These are phyloP conservation scores for Gynandropsis gynandra DNA, from an alignment of 345 rosid species.

Conservation along the genomic window DNA sequence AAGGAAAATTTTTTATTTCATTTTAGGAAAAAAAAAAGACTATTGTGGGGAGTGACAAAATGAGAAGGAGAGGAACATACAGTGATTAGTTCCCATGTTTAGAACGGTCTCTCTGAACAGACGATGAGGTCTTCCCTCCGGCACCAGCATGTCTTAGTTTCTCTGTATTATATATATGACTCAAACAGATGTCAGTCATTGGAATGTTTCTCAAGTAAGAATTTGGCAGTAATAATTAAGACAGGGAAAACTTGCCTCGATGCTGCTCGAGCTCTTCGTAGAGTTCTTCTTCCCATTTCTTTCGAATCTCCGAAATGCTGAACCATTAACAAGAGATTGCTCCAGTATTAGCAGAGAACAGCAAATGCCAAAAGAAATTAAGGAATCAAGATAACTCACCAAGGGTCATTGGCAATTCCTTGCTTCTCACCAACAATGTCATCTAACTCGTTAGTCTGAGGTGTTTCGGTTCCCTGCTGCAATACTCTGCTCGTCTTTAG, in stretches of 20 bases:
- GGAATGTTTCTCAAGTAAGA: too few species aligned
- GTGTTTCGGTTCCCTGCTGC: slow-evolving; percentile 50
- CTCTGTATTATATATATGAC: slow-evolving; percentile 40
- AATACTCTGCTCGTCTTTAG: slow-evolving; percentile 32
- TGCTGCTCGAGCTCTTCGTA: slow-evolving; percentile 69
- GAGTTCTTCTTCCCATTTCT: slow-evolving; percentile 86
- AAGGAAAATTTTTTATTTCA: too few species aligned
- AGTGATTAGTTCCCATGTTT: slow-evolving; percentile 36
- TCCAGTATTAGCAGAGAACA: neutral
- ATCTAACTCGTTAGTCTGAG: slow-evolving; percentile 39
- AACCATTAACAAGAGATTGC: slow-evolving; percentile 3
- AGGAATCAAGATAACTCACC: slow-evolving; percentile 34
- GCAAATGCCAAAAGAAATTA: neutral
- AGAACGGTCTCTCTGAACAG: slow-evolving; percentile 55
- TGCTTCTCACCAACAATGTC: slow-evolving; percentile 26
- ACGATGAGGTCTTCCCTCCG: slow-evolving; percentile 52
- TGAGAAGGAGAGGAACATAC: slow-evolving; percentile 23
- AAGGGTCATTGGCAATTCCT: slow-evolving; percentile 34
- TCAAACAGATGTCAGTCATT: too few species aligned
- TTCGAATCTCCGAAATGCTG: slow-evolving; percentile 57
- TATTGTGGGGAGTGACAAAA: slow-evolving; percentile 5
- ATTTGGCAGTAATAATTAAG: too few species aligned
- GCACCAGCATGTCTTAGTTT: slow-evolving; percentile 51
- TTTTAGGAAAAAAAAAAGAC: slow-evolving; percentile 1
- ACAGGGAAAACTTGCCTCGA: slow-evolving; percentile 43